Conservation (phyloP, 139 green algal species). For the Zygnema cylindricum region DNA sequence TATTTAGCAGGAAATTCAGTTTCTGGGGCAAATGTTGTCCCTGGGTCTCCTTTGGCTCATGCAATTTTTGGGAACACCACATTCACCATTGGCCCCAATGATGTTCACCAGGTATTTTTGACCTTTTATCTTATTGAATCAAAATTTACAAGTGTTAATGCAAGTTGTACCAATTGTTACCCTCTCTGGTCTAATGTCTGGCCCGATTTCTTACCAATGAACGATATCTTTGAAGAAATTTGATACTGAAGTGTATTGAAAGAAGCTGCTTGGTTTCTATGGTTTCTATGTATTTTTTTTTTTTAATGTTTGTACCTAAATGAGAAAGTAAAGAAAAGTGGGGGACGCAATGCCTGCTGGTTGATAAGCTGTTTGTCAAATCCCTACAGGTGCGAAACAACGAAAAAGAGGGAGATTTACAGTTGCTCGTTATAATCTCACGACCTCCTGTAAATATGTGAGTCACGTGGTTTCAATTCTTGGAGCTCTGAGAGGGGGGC, state of each 20-base stretch:
- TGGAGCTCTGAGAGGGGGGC: too few relatives aligned
- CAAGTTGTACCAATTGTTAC: too few relatives aligned
- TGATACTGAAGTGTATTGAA: background rate
- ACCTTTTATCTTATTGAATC: too few relatives aligned
- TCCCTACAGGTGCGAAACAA: slow-evolving; percentile 49
- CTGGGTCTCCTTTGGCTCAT: background rate
- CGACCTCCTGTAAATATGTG: slow-evolving; percentile 51
- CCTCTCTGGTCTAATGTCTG: too few relatives aligned
- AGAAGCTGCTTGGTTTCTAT: background rate
- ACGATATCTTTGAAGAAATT: background rate
- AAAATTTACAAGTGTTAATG: too few relatives aligned
- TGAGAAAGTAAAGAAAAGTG: background rate
- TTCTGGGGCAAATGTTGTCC: background rate
- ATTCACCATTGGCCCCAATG: slow-evolving; percentile 57
- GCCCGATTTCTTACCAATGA: background rate
- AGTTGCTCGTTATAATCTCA: slow-evolving; percentile 58
- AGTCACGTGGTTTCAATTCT: too few relatives aligned
- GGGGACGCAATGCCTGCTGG: background rate
- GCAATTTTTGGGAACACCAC: slow-evolving; percentile 46
- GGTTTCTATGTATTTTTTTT: background rate
- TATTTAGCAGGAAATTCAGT: background rate
- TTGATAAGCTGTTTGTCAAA: background rate
- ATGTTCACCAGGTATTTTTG: slow-evolving; percentile 32
- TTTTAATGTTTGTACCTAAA: background rate
- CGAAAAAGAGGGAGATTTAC: slow-evolving; percentile 20